Evolutionary conservation across 257 asterid species (phyloP), one percentile per base, ranked within the genome.

Genomic region (Fraxinus americana): DNA sequence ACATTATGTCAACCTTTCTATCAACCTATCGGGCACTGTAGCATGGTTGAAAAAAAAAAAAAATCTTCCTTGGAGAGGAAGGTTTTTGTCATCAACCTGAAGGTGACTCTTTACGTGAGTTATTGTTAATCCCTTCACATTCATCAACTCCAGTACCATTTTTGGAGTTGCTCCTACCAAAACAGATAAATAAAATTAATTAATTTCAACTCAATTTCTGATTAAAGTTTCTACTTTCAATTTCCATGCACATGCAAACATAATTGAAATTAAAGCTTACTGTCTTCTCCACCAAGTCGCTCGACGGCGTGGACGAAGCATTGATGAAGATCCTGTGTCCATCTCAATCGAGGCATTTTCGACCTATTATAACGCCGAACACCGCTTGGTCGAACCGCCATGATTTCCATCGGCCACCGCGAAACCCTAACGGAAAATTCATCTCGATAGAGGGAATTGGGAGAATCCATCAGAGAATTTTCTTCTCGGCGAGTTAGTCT

Each of bases 101-200:
- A 92, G 92, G 66, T 92, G 97, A 81, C 97, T 91, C 87, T 92
- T 92, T 48, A 92, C 90, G 78, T 92, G 97, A 36, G 95, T 85
- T 77, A 92, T 85, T 0, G 92, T 88, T 74, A 92, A 76, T 77
- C 90, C 97, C 78, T 84, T 88, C 78, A 89, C 93, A 85, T 86
- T 87, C 97, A 92, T 92, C 92, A 91, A n/a, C 67, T 89, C 93
- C 29, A 88, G 80, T 81, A 92, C 92, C 91, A 88, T 87, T 85
- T 92, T 92, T 19, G 97, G 97, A 14, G 97, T 92, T 77, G 97
- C 97, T 76, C 95, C 96, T 91, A 77, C 41, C 41, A 52, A 25
- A 82, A 67, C 10, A 48, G 17, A 43, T 30, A 21, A 67, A 1
- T 2, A 76, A 66, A 38, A 4, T 2, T 34, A 70, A 41, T 4